Base-by-base conservation (phyloP, 2,329 filamentous ascomycete genomes). In the Lachnellula arida region DNA sequence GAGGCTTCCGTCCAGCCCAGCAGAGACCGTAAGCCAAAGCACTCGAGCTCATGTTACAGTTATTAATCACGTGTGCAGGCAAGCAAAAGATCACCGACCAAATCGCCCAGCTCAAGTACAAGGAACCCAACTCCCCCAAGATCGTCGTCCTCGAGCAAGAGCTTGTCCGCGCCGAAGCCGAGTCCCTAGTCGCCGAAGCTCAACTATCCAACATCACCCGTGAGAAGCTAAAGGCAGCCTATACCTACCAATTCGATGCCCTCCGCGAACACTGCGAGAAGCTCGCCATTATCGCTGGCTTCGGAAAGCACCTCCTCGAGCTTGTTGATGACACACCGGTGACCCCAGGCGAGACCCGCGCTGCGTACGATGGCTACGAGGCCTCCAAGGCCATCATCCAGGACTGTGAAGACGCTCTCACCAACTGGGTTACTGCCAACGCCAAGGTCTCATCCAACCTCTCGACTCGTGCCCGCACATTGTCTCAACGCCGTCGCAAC, bases 1-100 rank as follows among this genome's bases (percentile, higher is more conserved):
- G 94, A 99, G 75, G 92, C 93, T 57, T 97, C 93, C 22, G 94
- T 99, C 50, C 94, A 99, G 76, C 94, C 94, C 55, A 97, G 92
- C 79, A 85, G 94, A 76, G 94, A 99, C 76, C 89, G 94, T 94
- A 78, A 77, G 88, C 75, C 51, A 11, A 22, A 34, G 11, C 28
- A 14, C 12, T 15, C 19, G 6, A 44, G 12, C 19, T 23, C 14
- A 15, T 15, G 9, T 15, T n/a, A 7, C 15, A 12, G 7, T 53
- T 39, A 46, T 65, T 71, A 61, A 67, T 61, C 34, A 58, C 49
- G 32, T 53, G 28, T 34, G 54, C 65, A 95, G 90, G 91, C 75
- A 99, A 99, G 80, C 93, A 97, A 75, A 99, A 97, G 78, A 97
- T 99, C 70, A 96, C 91, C 68, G 94, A 99, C 72, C 91, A 97